phyloP scores from a whole-genome alignment of 177 flowering plant species.

The Vitis hybrid region DNA sequence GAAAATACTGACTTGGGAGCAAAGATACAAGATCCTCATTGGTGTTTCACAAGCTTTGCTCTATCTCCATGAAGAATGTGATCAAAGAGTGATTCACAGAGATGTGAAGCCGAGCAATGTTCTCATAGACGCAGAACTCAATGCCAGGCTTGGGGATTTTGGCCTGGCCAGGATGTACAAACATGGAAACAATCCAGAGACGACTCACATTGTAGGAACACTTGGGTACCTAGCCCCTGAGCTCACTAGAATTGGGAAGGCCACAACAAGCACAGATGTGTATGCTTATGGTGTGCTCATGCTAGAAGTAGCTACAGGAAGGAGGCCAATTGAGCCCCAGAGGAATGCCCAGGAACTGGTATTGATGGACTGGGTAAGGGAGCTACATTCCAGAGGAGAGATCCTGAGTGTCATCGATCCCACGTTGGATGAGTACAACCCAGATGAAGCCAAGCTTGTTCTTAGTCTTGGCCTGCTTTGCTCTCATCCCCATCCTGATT shows the following conservation, averaged over 20 bases:
- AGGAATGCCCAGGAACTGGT: neutral
- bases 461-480: constrained; percentile 28
- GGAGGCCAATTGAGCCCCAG: constrained; percentile 21
- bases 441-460: constrained; percentile 19
- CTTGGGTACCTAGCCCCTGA: constrained; percentile 45
- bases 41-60: constrained; percentile 26
- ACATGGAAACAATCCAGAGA: constrained; percentile 26
- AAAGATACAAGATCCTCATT: constrained; percentile 19
- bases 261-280: constrained; percentile 23
- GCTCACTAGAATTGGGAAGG: constrained; percentile 22
- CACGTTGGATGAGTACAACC: constrained; percentile 11
- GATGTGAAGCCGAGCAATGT: constrained; percentile 34
- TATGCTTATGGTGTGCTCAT: constrained; percentile 25
- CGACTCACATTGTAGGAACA: constrained; percentile 34
- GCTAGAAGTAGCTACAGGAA: constrained; percentile 28
- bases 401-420: constrained; percentile 15
- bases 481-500: constrained; percentile 18
- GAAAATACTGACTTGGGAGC: constrained; percentile 19
- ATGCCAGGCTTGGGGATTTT: constrained; percentile 30
- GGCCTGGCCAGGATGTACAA: constrained; percentile 29
- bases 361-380: constrained; percentile 12
- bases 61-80: constrained; percentile 36
- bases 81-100: constrained; percentile 29
- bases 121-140: constrained; percentile 30
- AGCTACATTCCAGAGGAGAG: constrained; percentile 5